Base-by-base conservation (phyloP, 2,329 filamentous ascomycete species). In the Aureobasidium uvarum region DNA sequence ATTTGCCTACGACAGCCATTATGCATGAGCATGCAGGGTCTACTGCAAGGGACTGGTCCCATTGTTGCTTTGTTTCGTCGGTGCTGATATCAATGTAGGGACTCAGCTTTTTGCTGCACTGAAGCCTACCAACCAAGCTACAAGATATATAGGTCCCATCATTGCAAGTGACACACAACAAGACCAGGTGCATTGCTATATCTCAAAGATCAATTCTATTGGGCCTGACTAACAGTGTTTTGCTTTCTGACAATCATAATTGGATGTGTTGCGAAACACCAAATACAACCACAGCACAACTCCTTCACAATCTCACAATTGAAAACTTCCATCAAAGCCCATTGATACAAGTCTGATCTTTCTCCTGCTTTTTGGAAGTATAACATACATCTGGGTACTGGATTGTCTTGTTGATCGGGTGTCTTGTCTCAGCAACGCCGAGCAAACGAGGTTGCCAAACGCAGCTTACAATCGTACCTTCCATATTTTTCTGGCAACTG, bases 361-460 rank as follows among this genome's bases (percentile, higher is more conserved):
- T 10, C 10, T n/a, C 18, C 1, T 20, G n/a, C n/a, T n/a, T n/a
- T n/a, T n/a, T n/a, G n/a, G n/a, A n/a, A n/a, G n/a, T n/a, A n/a
- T n/a, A n/a, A n/a, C n/a, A n/a, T n/a, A n/a, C n/a, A 2, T 28
- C 23, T n/a, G 20, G 0, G 3, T 25, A 28, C 23, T 48, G 1
- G 2, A 28, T 6, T 48, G 1, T 14, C 2, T 48, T 2, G 23
- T 48, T 48, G 14, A 1, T 28, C 8, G 13, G 7, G 16, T 5
- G 16, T 7, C 28, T 51, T 51, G 48, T 51, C 16, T 36, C 38
- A 45, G 43, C 11, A 59, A 59, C 23, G 33, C 51, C n/a, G 51
- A 54, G 51, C 51, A 54, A 54, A 54, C 51, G 51, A 54, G 31
- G 2, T 16, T 6, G 33, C n/a, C 31, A 54, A 54, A 38, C 51